A percentile compares a stretch with the other conserved stretches of the same genome.
Evolutionary conservation across 2,329 filamentous ascomycete species (phyloP).

Genomic region (Penicillium fuscoglaucum): DNA sequence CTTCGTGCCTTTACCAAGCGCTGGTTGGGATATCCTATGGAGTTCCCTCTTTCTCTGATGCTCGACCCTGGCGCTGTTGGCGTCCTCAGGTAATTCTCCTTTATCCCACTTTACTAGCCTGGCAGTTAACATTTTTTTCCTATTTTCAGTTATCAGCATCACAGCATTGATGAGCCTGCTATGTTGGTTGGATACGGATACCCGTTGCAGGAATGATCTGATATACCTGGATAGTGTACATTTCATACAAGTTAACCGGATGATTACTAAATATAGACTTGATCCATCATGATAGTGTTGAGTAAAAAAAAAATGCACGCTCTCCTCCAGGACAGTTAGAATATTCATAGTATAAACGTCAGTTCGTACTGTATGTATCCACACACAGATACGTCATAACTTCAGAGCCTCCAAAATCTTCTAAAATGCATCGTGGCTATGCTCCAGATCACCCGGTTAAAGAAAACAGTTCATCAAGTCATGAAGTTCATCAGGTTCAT

Average conservation of each 20-base stretch:
- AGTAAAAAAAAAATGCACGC: background rate
- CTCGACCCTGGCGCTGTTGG: constrained; percentile 47
- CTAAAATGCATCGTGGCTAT: background rate
- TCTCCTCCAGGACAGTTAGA: background rate
- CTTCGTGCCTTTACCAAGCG: constrained; percentile 50
- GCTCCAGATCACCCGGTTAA: background rate
- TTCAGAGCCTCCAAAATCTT: background rate
- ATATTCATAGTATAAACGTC: background rate
- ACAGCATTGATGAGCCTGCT: constrained; percentile 43
- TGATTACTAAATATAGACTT: background rate
- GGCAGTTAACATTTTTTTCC: background rate
- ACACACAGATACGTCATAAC: background rate
- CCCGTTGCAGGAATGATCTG: constrained; percentile 24
- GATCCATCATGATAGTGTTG: background rate
- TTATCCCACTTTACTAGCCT: background rate
- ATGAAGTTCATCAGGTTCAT: background rate
- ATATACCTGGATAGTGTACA: background rate
- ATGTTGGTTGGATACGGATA: constrained; percentile 46
- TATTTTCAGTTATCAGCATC: constrained; percentile 36
- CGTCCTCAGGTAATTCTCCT: constrained; percentile 38
- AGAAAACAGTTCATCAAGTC: background rate
- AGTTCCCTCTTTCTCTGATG: constrained; percentile 46
- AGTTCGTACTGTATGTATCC: background rate
- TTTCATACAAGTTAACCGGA: background rate
- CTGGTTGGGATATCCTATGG: constrained; percentile 47